Evolutionary conservation across 2,329 filamentous ascomycete genomes (phyloP), one percentile per base, ranked within the genome.

Genomic region (Raffaelea deltoideospora): DNA sequence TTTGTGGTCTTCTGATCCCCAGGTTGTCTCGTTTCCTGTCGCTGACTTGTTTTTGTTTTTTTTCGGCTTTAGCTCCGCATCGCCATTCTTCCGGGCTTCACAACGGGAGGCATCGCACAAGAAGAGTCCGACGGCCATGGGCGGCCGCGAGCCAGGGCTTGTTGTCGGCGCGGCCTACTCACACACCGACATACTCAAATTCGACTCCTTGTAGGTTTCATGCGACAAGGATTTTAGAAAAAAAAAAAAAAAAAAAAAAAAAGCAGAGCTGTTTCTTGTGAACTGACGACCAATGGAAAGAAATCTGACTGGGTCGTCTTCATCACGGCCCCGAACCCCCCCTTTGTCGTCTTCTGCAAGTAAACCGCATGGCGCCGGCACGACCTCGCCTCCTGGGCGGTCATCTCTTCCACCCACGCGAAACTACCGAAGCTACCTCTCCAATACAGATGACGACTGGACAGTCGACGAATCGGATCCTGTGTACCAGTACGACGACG

Each of bases 131-230:
- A n/a, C n/a, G n/a, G n/a, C n/a, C n/a, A n/a, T n/a, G n/a, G 29
- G 36, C 22, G 34, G 38, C 35, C 36, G 71, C 53, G 77, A 81
- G 48, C 61, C 76, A 35, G 74, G 66, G 50, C 72, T 88, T 43
- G 82, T 98, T 26, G 81, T 96, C 41, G 90, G 90, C 47, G 90
- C 90, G 39, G 80, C 87, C 32, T 98, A 98, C 55, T 96, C 90
- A 13, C 90, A 98, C 58, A 84, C 88, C 21, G 87, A 96, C 60
- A 84, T 94, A 53, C 68, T 95, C 49, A 93, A 88, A 58, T 80
- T 88, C 51, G 83, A 85, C 51, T 73, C 76, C 21, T 50, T 88
- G 84, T 90, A 69, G 46, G 70, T 57, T n/a, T n/a, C n/a, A n/a
- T n/a, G n/a, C n/a, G n/a, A n/a, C n/a, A n/a, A n/a, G n/a, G n/a